phyloP scores from a whole-genome alignment of 768 basidiomycete species.

The Gyrodon lividus region DNA sequence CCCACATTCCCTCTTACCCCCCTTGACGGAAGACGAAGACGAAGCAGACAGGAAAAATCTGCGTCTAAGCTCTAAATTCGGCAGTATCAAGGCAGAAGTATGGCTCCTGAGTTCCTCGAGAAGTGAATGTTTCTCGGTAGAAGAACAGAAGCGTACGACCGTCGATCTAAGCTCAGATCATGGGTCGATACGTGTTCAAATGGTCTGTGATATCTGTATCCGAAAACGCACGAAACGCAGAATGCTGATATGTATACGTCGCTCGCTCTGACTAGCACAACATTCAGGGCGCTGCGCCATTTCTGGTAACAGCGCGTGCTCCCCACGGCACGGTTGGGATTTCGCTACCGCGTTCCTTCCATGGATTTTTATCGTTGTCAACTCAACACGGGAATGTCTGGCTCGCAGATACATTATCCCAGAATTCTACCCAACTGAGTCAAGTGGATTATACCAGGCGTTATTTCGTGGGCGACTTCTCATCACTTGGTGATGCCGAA shows the following conservation, averaged over 20 bases:
- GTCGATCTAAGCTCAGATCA: slow-evolving; percentile 19
- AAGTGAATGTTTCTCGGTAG: slow-evolving; percentile 7
- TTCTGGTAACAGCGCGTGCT: slow-evolving; percentile 8
- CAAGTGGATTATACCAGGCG: slow-evolving; percentile 15
- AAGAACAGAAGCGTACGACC: slow-evolving; percentile 13
- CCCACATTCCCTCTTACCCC: slow-evolving; percentile 39
- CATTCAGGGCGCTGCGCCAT: slow-evolving; percentile 15
- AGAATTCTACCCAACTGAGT: slow-evolving; percentile 20
- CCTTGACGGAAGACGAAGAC: slow-evolving; percentile 34
- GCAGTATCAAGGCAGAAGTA: slow-evolving; percentile 39
- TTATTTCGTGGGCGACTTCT: slow-evolving; percentile 28
- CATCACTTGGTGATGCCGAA: slow-evolving; percentile 8
- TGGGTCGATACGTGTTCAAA: slow-evolving; percentile 12
- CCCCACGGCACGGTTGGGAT: slow-evolving; percentile 16
- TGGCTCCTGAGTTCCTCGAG: slow-evolving; percentile 28
- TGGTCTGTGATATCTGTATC: slow-evolving; percentile 16
- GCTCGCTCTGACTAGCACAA: slow-evolving; percentile 6
- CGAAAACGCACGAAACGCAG: too few species aligned
- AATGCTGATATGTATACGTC: neutral
- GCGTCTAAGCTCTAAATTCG: slow-evolving; percentile 31
- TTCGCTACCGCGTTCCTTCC: slow-evolving; percentile 21
- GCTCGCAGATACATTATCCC: slow-evolving; percentile 12
- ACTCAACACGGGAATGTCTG: slow-evolving; percentile 18
- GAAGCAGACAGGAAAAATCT: slow-evolving; percentile 43
- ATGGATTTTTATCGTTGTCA: slow-evolving; percentile 17